Evolutionary conservation across 169 alveolate species (phyloP).

Genomic region (Toxoplasma gondii): DNA sequence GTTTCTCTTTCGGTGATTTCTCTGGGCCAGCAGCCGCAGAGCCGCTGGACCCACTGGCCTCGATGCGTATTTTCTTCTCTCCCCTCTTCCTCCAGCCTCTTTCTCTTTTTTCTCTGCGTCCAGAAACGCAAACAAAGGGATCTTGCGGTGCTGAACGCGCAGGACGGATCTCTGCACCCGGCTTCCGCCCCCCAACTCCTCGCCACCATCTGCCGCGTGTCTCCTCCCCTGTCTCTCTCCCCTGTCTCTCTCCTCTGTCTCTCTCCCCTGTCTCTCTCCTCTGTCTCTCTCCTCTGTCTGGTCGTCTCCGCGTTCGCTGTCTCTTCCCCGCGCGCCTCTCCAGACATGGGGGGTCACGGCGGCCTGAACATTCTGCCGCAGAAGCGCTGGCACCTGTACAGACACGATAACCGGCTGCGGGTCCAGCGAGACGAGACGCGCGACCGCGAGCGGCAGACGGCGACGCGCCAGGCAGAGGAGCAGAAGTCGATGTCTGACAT

Average conservation of each 20-base stretch:
- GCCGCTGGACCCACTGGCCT: no score
- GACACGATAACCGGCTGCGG: constrained; percentile 79
- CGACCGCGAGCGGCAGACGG: not conserved
- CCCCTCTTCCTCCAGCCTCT: not conserved
- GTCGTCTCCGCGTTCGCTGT: not conserved
- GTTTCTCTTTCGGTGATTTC: no score
- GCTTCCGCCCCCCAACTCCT: not conserved
- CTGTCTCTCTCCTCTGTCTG: not conserved
- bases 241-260: not conserved
- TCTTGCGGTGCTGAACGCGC: no score
- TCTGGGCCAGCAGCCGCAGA: no score
- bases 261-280: not conserved
- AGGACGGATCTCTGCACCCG: not conserved
- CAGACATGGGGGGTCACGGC: constrained; percentile 93
- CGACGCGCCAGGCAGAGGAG: constrained; percentile 32
- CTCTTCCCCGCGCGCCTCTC: no score
- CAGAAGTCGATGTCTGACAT: not conserved
- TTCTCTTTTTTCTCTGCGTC: no score
- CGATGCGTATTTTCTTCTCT: not conserved
- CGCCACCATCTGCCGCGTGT: not conserved
- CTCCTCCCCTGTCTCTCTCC: not conserved
- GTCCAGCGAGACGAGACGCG: constrained; percentile 50
- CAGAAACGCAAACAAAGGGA: no score
- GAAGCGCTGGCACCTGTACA: constrained; percentile 91
- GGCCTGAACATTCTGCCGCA: constrained; percentile 92